These are phyloP conservation scores for Ashbya aceris DNA, from an alignment of 1,139 yeast species.

Conservation along the genomic window DNA sequence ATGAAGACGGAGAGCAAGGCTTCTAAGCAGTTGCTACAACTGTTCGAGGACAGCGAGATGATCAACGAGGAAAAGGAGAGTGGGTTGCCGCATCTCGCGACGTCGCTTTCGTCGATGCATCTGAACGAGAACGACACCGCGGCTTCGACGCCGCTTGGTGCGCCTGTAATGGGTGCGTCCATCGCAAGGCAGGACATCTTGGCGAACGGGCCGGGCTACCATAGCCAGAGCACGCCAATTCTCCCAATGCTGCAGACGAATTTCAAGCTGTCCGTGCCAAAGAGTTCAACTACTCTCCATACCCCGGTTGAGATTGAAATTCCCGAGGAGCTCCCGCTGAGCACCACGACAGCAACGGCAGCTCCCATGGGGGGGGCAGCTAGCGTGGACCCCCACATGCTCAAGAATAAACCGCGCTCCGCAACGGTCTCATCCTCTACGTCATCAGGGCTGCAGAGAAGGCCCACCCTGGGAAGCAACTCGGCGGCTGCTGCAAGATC, in stretches of 20 bases:
- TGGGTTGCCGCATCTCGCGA: constrained; percentile 17
- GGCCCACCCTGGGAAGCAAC: not conserved
- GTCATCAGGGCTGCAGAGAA: not conserved
- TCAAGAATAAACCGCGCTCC: not conserved
- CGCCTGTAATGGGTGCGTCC: not conserved
- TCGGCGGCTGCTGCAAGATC: not conserved
- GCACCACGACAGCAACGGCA: constrained; percentile 4
- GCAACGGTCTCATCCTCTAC: not conserved
- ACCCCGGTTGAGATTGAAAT: constrained; percentile 51
- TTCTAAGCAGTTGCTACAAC: constrained; percentile 62
- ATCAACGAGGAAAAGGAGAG: constrained; percentile 15
- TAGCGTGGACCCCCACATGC: not conserved
- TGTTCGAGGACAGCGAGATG: constrained; percentile 46
- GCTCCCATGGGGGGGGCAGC: constrained; percentile 6
- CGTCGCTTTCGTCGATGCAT: constrained; percentile 13
- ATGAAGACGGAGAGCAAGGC: constrained; percentile 37
- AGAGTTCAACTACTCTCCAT: constrained; percentile 27
- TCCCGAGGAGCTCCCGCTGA: constrained; percentile 38
- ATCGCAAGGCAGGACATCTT: not conserved
- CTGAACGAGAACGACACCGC: constrained; percentile 6
- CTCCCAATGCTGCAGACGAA: constrained; percentile 26
- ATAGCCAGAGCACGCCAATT: constrained; percentile 25
- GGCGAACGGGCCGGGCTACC: constrained; percentile 12
- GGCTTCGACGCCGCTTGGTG: constrained; percentile 2
- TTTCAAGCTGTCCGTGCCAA: constrained; percentile 18